Evolutionary conservation across 768 basidiomycete species (phyloP), one percentile per base, ranked within the genome.

Genomic region (Suillus lakei): DNA sequence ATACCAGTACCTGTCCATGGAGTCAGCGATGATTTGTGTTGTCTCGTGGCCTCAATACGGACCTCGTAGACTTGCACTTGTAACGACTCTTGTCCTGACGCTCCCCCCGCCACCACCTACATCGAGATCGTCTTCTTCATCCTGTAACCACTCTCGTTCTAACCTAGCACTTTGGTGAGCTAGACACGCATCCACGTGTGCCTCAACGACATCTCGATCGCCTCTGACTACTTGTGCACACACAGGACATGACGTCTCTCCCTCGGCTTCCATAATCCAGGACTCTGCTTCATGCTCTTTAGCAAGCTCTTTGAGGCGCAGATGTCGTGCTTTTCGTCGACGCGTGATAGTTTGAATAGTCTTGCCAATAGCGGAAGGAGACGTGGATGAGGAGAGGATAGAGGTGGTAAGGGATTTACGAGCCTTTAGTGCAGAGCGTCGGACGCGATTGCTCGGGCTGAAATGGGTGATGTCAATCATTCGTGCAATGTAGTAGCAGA

Each of bases 141-240:
- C 73, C 30, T 69, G 75, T 46, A 72, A 67, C 41, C 72, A 71
- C 44, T 79, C 75, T 58, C 79, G 76, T 54, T 77, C 78, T 51
- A 78, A 75, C 60, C 82, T 77, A 60, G 72, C 64, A 56, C 69
- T 80, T 69, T 87, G 85, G 69, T 91, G 80, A 5, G 86, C 86
- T 50, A 95, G 74, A 73, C 93, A 95, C 8, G 91, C 82, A 70
- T 95, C 91, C n/a, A 95, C 85, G 76, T 95, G 93, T 18, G 91
- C 91, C 69, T 91, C 87, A 3, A 92, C 71, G 10, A 92, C 88
- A 66, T 92, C 92, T 51, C 83, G 80, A 70, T 92, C 92, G 1
- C 92, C 92, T 54, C 76, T 78, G 1, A 92, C 81, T 18, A 74
- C 75, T 46, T 77, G 76, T 53, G 82, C 76, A 72, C 92, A 95